Percentiles rank a stretch among this genome's conserved stretches.
phyloP scores from a whole-genome alignment of 208 protist genomes.

The Acanthamoeba comandoni region DNA sequence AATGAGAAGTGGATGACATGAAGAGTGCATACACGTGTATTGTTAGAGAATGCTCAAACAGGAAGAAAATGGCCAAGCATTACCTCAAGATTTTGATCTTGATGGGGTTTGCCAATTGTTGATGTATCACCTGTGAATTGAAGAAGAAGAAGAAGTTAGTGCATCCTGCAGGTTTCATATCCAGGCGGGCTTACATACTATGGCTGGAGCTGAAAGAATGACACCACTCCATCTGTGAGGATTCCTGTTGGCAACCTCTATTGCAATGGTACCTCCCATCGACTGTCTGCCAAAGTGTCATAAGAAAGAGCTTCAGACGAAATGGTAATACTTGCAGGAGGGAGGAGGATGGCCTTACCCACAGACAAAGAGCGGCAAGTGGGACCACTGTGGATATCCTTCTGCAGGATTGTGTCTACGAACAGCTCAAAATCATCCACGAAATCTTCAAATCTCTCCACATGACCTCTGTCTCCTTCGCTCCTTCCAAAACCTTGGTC shows the following conservation, averaged over 20 bases:
- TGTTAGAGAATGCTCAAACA: too few relatives aligned
- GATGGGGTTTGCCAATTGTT: too few relatives aligned
- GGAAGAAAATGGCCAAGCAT: too few relatives aligned
- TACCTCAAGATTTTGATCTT: too few relatives aligned
- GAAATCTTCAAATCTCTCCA: conserved; percentile 58
- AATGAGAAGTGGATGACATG: neutral
- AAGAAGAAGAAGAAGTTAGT: neutral
- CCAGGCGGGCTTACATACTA: conserved; percentile 23
- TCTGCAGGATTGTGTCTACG: neutral
- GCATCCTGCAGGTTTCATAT: neutral
- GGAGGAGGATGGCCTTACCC: neutral
- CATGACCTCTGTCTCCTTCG: conserved; percentile 54
- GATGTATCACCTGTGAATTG: too few relatives aligned
- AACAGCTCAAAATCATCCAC: conserved; percentile 56
- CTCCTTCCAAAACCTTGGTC: conserved; percentile 37
- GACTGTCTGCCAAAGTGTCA: neutral
- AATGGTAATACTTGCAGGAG: neutral
- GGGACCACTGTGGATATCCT: neutral
- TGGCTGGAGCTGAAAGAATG: conserved; percentile 34
- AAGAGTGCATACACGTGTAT: too few relatives aligned
- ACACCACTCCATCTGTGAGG: conserved; percentile 54
- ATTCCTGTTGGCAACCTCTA: conserved; percentile 35
- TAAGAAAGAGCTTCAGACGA: neutral
- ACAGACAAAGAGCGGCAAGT: neutral
- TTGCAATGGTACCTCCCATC: conserved; percentile 67